Evolutionary conservation across 169 alveolate genomes (phyloP).

Genomic region (Plasmodium gaboni): DNA sequence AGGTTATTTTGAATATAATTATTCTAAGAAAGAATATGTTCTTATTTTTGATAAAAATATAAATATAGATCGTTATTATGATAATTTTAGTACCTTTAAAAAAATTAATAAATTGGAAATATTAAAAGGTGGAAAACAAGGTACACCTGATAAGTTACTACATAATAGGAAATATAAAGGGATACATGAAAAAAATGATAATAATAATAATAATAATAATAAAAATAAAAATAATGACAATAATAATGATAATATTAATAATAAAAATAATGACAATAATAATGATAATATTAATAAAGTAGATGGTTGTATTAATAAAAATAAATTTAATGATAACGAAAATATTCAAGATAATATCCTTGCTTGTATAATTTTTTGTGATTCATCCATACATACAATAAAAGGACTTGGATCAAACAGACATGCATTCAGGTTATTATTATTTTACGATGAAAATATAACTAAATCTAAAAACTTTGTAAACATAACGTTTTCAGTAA

Average conservation of each 20-base stretch:
- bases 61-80: conserved; percentile 35
- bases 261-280: not conserved
- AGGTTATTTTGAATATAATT: conserved; percentile 48
- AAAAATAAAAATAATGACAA: not conserved
- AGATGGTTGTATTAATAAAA: not conserved
- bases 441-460: conserved; percentile 45
- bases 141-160: not conserved
- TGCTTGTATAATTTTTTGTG: conserved; percentile 30
- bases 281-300: not conserved
- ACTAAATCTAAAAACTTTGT: conserved; percentile 52
- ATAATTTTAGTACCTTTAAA: conserved; percentile 41
- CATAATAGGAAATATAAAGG: conserved; percentile 2
- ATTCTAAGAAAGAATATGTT: conserved; percentile 21
- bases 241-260: not conserved
- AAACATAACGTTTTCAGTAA: conserved; percentile 22
- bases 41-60: conserved; percentile 17
- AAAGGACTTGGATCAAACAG: conserved; percentile 29
- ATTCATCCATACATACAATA: conserved; percentile 13
- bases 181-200: not conserved
- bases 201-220: not conserved
- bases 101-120: conserved; percentile 34
- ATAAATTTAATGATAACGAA: not conserved
- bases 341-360: conserved; percentile 1
- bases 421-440: conserved; percentile 41
- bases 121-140: not conserved